These are phyloP conservation scores for Lyophyllum atratum DNA, from an alignment of 768 basidiomycete genomes.

Conservation along the genomic window DNA sequence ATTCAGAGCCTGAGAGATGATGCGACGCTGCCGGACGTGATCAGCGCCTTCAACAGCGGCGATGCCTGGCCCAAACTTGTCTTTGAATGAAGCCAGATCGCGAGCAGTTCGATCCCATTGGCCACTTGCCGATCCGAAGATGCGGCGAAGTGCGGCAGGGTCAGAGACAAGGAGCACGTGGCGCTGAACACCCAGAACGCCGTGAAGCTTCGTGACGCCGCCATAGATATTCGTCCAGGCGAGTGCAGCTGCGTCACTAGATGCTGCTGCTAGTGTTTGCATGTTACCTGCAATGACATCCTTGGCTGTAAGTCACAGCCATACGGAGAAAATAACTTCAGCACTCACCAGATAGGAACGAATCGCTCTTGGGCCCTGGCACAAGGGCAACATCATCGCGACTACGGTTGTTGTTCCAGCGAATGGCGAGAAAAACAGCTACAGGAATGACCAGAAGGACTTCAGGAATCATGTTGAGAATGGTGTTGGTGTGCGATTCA, in stretches of 20 bases:
- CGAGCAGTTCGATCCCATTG: slow-evolving; percentile 6
- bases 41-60: slow-evolving; percentile 9
- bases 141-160: slow-evolving; percentile 5
- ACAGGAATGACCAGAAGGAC: neutral
- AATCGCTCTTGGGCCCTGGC: slow-evolving; percentile 2
- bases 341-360: slow-evolving; percentile 3
- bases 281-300: neutral
- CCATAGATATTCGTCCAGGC: slow-evolving; percentile 6
- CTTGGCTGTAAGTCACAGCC: neutral
- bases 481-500: neutral
- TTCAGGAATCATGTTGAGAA: neutral
- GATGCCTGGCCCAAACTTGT: slow-evolving; percentile 7
- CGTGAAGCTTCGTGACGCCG: slow-evolving; percentile 7
- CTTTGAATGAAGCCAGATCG: slow-evolving; percentile 6
- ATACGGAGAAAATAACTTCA: neutral
- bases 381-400: slow-evolving; percentile 4
- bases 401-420: neutral
- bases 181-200: slow-evolving; percentile 6
- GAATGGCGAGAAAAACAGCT: neutral
- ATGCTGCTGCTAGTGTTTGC: slow-evolving; percentile 1
- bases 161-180: slow-evolving; percentile 7
- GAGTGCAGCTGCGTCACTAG: slow-evolving; percentile 4
- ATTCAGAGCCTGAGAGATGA: slow-evolving; percentile 3
- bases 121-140: slow-evolving; percentile 4
- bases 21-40: slow-evolving; percentile 6